Conservation (phyloP, 108 stramenopile genomes). For the Fistulifera solaris region DNA sequence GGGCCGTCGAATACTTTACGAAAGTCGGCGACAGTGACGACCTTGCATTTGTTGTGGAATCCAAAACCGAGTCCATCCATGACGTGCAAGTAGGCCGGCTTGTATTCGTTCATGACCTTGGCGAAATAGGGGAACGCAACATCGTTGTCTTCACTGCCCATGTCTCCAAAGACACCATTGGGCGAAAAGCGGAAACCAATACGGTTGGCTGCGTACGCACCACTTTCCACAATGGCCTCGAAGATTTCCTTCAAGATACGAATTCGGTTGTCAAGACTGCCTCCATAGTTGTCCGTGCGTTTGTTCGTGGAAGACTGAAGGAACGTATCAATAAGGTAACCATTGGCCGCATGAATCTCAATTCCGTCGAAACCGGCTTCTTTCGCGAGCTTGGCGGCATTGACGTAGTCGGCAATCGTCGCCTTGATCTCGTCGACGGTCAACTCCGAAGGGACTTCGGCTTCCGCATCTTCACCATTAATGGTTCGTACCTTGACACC, state of each 20-base stretch:
- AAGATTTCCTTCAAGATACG: conserved; percentile 50
- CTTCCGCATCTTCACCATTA: conserved; percentile 23
- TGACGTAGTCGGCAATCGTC: conserved; percentile 29
- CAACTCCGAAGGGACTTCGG: conserved; percentile 35
- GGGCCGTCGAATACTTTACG: conserved; percentile 37
- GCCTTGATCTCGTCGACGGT: conserved; percentile 34
- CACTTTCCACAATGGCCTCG: conserved; percentile 40
- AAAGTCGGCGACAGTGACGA: conserved; percentile 28
- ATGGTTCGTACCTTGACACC: conserved; percentile 18
- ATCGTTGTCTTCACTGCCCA: conserved; percentile 54
- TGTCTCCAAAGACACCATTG: conserved; percentile 52
- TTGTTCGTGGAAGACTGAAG: conserved; percentile 30
- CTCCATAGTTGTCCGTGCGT: conserved; percentile 46
- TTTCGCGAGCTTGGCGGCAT: conserved; percentile 23
- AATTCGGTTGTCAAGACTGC: conserved; percentile 55
- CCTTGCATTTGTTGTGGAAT: conserved; percentile 33
- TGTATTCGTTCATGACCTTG: conserved; percentile 31
- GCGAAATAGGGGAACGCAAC: conserved; percentile 38
- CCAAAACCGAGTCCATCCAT: conserved; percentile 75
- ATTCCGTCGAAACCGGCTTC: conserved; percentile 55
- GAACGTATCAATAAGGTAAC: conserved; percentile 55
- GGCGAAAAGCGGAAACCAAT: conserved; percentile 68
- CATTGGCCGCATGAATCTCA: conserved; percentile 49
- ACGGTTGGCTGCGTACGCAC: conserved; percentile 37
- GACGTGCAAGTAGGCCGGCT: conserved; percentile 50